Conservation (phyloP, 139 green algal genomes). For the Chlorella sp. region DNA sequence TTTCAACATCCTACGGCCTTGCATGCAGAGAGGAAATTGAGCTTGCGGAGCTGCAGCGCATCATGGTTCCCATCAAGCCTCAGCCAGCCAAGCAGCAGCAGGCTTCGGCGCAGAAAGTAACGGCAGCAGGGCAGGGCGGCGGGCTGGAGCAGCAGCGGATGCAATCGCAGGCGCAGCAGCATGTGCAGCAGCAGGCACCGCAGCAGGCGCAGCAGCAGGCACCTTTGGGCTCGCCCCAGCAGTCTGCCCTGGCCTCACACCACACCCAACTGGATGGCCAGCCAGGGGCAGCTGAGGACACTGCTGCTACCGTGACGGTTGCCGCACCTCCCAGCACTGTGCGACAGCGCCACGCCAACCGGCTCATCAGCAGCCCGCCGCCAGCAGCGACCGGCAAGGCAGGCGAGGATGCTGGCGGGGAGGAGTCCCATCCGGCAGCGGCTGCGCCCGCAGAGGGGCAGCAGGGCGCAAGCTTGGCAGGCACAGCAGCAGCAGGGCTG, state of each 20-base stretch:
- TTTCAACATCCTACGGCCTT: too few species aligned
- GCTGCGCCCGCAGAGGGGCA: background rate
- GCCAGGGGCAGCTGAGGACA: background rate
- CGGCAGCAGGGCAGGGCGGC: too few species aligned
- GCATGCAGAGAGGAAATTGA: slow-evolving; percentile 4
- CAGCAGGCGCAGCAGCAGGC: background rate
- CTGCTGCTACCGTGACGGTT: background rate
- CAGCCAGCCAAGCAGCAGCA: background rate
- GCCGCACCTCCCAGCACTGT: background rate
- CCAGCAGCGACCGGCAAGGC: background rate
- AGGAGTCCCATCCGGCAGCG: too few species aligned
- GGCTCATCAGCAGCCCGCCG: background rate
- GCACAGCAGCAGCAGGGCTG: background rate
- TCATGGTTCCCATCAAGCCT: background rate
- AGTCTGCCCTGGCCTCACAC: slow-evolving; percentile 5
- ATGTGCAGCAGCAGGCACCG: background rate
- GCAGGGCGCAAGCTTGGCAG: background rate
- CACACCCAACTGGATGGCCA: slow-evolving; percentile 3
- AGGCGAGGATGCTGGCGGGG: background rate
- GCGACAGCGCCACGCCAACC: background rate
- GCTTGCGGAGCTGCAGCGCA: slow-evolving; percentile 2
- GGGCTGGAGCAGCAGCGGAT: too few species aligned
- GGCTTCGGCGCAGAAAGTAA: too few species aligned
- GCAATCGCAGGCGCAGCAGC: background rate
- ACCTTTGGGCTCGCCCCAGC: background rate